A percentile compares a stretch with the other conserved stretches of the same genome.
These are phyloP conservation scores for Simmondsia chinensis DNA, from an alignment of 148 eudicot genomes.

Conservation along the genomic window DNA sequence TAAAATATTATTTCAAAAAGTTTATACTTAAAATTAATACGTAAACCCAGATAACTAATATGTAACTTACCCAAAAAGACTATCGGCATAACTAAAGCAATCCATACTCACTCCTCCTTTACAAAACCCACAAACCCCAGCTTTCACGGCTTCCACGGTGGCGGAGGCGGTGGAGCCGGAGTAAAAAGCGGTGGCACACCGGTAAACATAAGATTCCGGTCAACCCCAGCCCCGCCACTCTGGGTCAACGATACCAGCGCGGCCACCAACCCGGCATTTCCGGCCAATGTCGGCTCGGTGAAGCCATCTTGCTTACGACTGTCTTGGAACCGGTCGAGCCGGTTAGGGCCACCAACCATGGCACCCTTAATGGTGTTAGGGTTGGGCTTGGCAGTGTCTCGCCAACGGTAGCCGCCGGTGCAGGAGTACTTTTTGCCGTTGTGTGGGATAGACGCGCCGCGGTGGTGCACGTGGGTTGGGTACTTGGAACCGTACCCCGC, in stretches of 20 bases:
- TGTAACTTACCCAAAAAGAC: too few relatives aligned
- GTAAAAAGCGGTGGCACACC: constrained; percentile 59
- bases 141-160: constrained; percentile 20
- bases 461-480: constrained; percentile 61
- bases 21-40: too few relatives aligned
- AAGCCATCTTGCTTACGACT: constrained; percentile 28
- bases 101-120: too few relatives aligned
- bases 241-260: constrained; percentile 59
- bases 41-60: too few relatives aligned
- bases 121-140: too few relatives aligned
- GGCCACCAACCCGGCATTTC: constrained; percentile 80
- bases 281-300: constrained; percentile 73
- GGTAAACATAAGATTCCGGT: constrained; percentile 54
- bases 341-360: constrained; percentile 75
- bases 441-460: constrained; percentile 66
- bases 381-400: constrained; percentile 37
- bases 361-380: constrained; percentile 53
- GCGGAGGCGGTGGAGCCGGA: constrained; percentile 21
- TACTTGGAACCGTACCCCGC: constrained; percentile 53
- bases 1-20: too few relatives aligned
- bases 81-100: too few relatives aligned
- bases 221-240: constrained; percentile 32
- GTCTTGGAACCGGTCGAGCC: constrained; percentile 39
- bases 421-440: constrained; percentile 34
- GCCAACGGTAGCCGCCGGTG: constrained; percentile 49